Conservation (phyloP, 2,329 filamentous ascomycete species). For the Sporothrix inflata region DNA sequence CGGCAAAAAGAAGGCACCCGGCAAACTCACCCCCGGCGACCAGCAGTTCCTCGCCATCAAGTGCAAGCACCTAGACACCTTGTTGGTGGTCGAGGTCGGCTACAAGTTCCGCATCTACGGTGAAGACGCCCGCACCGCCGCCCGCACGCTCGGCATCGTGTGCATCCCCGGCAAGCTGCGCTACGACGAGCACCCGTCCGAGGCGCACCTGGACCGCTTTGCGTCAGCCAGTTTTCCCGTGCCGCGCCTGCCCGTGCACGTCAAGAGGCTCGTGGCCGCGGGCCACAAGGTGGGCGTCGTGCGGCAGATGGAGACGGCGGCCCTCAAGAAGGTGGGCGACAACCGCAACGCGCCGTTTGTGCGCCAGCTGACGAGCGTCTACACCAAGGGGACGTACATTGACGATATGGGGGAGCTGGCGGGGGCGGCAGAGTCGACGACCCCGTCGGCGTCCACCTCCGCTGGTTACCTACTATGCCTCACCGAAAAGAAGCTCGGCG, state of each 20-base stretch:
- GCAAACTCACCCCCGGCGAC: slow-evolving; percentile 93
- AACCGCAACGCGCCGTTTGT: slow-evolving; percentile 92
- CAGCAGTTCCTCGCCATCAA: slow-evolving; percentile 94
- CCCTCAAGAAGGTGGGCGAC: slow-evolving; percentile 91
- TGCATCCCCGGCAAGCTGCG: slow-evolving; percentile 95
- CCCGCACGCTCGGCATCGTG: slow-evolving; percentile 89
- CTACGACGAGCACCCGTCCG: slow-evolving; percentile 91
- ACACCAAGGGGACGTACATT: slow-evolving; percentile 97
- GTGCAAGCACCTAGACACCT: slow-evolving; percentile 81
- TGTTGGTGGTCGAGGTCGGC: slow-evolving; percentile 91
- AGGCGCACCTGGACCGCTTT: slow-evolving; percentile 89
- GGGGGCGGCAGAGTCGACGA: slow-evolving; percentile 31
- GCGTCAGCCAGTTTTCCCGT: slow-evolving; percentile 95
- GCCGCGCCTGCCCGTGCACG: slow-evolving; percentile 87
- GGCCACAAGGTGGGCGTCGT: slow-evolving; percentile 97
- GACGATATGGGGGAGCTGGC: slow-evolving; percentile 87
- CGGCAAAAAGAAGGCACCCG: slow-evolving; percentile 69
- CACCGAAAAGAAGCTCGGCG: slow-evolving; percentile 71
- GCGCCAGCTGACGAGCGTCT: slow-evolving; percentile 91
- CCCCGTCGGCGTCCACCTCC: slow-evolving; percentile 48
- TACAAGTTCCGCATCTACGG: slow-evolving; percentile 99
- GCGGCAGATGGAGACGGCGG: slow-evolving; percentile 90
- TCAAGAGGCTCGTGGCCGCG: slow-evolving; percentile 87
- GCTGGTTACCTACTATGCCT: slow-evolving; percentile 94
- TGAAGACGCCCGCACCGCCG: slow-evolving; percentile 86